Evolutionary conservation across 2,329 filamentous ascomycete genomes (phyloP), one percentile per base, ranked within the genome.

Genomic region (Ophiostoma sp.): DNA sequence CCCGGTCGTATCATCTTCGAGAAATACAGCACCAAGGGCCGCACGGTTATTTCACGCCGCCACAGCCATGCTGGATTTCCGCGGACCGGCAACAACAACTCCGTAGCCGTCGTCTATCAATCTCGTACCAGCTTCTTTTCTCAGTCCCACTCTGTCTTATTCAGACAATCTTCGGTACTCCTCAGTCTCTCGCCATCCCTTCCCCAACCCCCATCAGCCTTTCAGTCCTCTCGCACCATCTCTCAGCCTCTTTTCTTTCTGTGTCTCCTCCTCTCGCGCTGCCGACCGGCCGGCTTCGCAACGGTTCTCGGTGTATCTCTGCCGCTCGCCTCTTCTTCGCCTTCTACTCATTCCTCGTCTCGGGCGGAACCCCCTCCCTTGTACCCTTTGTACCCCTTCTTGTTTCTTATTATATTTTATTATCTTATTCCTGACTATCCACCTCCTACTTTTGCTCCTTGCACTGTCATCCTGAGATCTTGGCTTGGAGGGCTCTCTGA

Each of bases 91-190:
- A 48, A 28, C 63, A 66, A 8, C 63, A 66, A 48, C 63, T 48
- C 63, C 39, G 39, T 66, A 66, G 39, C 42, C 63, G 63, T 42
- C 59, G 33, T 64, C 33, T 64, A 64, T 64, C 59, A 42, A 25
- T 64, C 59, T 39, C 15, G 33, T 42, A 39, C 33, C 59, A 59
- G 28, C 55, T 28, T 33, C 28, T 33, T 33, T 33, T 33, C 28
- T 33, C 25, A 33, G 55, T 31, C 28, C 25, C 36, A 9, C 50
- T 4, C 50, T 28, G 50, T 55, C 50, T 55, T 55, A 55, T 55
- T 25, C 50, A 55, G n/a, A 22, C 50, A 25, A 12, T 25, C 22
- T 55, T 55, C 50, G 50, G n/a, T 25, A 55, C n/a, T 9, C 50
- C n/a, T 9, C 19, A 22, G 31, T 39, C 33, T 42, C 33, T 64